Evolutionary conservation across 495 filamentous ascomycete genomes (phyloP), one percentile per base, ranked within the genome.

Genomic region (Talaromyces adpressus): DNA sequence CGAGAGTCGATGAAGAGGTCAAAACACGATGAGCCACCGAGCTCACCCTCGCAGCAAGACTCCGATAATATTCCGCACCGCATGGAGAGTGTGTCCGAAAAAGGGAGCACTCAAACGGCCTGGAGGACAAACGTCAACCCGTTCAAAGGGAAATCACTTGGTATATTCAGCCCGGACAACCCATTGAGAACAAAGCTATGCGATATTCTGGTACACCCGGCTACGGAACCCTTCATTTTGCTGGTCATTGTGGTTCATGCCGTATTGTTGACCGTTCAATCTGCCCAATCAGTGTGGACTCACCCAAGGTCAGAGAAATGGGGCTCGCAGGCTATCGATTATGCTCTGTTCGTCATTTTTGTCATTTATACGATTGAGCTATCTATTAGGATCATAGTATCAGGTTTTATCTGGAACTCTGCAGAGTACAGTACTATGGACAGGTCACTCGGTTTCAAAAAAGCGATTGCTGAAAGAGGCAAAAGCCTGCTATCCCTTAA

Each of bases 361-460:
- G 76, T 89, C 60, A 86, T 99, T 64, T 99, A 97, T 70, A 96
- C 94, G 6, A 71, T 95, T 18, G 94, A 99, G 71, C 83, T 94
- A 29, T 73, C 85, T 53, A 87, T 89, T 59, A 87, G 91, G 63
- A 86, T 91, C 41, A 86, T 98, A 63, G 94, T 99, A 11, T 98
- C 95, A 0, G 94, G 94, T 5, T 86, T 97, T 61, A 79, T 99
- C 45, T 78, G 95, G 61, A 99, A 99, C 72, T 85, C 93, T 6
- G 76, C 79, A 18, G 92, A 93, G 72, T 95, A 93, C 71, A 93
- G 85, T 70, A 93, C 89, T 20, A 87, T 89, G 67, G 82, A 91
- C 69, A 83, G 87, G 64, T 84, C 86, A 62, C 77, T 88, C 47
- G 88, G 91, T 4, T 74, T 96, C 18, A 85, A 84, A 62, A 85